A percentile compares a stretch with the other conserved stretches of the same genome.
These are phyloP conservation scores for Saccharum hybrid DNA, from an alignment of 202 grass and related monocot genomes.

Conservation along the genomic window DNA sequence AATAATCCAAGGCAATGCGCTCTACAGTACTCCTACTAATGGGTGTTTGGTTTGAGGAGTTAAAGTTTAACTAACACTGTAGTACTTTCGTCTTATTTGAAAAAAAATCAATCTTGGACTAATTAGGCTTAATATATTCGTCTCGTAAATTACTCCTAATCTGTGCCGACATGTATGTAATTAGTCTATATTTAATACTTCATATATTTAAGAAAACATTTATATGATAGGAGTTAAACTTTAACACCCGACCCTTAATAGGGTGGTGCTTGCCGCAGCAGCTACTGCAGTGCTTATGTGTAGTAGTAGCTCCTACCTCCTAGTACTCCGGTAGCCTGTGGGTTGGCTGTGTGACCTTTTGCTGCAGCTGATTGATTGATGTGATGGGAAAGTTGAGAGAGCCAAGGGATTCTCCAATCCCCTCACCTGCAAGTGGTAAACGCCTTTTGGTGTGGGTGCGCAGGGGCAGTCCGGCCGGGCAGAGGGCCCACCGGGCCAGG, in stretches of 20 bases:
- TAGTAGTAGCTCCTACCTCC: background rate
- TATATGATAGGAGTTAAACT: too few relatives aligned
- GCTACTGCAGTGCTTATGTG: background rate
- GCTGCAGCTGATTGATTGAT: conserved; percentile 31
- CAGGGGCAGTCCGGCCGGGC: background rate
- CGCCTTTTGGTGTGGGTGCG: conserved; percentile 39
- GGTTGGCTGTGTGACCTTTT: conserved; percentile 24
- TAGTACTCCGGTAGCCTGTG: background rate
- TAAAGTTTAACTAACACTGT: too few relatives aligned
- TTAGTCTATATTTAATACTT: too few relatives aligned
- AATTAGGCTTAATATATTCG: too few relatives aligned
- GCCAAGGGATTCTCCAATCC: background rate
- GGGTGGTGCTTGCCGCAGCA: background rate
- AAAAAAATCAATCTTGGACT: too few relatives aligned
- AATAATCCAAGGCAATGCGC: background rate
- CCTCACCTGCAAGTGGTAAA: conserved; percentile 16
- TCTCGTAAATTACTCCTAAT: too few relatives aligned
- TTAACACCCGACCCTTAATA: too few relatives aligned
- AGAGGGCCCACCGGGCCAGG: background rate
- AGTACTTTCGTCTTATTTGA: too few relatives aligned
- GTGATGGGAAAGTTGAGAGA: conserved; percentile 48
- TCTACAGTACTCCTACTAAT: background rate
- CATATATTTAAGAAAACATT: too few relatives aligned
- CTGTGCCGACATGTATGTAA: too few relatives aligned
- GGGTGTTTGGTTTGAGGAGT: too few relatives aligned